Evolutionary conservation across 208 protist genomes (phyloP).

Genomic region (Leishmania tarentolae): DNA sequence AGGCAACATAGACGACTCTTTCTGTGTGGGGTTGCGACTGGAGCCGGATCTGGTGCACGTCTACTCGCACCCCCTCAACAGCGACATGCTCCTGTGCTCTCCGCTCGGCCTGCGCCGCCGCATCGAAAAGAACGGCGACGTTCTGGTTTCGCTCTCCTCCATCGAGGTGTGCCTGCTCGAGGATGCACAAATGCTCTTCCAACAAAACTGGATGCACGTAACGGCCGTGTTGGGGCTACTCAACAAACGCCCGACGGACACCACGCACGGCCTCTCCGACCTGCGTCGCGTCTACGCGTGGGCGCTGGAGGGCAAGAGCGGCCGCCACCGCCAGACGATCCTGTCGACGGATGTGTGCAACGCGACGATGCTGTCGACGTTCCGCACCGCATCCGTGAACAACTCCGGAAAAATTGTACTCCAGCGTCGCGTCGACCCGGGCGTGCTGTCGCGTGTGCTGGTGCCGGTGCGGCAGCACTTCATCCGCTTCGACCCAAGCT

Average conservation of each 20-base stretch:
- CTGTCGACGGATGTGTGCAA: constrained; percentile 72
- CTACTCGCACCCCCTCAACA: constrained; percentile 90
- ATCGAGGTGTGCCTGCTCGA: constrained; percentile 95
- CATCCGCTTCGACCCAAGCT: constrained; percentile 78
- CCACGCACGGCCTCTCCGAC: constrained; percentile 78
- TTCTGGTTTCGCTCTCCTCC: constrained; percentile 86
- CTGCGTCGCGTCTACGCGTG: constrained; percentile 90
- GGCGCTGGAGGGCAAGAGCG: constrained; percentile 76
- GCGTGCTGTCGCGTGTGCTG: constrained; percentile 61
- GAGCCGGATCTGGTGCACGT: constrained; percentile 77
- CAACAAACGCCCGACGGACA: constrained; percentile 87
- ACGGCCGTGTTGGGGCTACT: constrained; percentile 64
- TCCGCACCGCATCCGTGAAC: constrained; percentile 75
- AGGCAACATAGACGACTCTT: constrained; percentile 97
- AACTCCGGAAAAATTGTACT: constrained; percentile 75
- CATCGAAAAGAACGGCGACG: constrained; percentile 78
- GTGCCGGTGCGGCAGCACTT: constrained; percentile 91
- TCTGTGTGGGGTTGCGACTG: constrained; percentile 92
- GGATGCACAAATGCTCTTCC: constrained; percentile 94
- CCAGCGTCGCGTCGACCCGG: constrained; percentile 52
- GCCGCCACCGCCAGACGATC: constrained; percentile 94
- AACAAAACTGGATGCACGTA: constrained; percentile 98
- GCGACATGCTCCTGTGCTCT: constrained; percentile 96
- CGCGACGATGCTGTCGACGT: constrained; percentile 90
- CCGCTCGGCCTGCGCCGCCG: constrained; percentile 91